phyloP scores from a whole-genome alignment of 768 basidiomycete genomes.

The Mycena rosella region DNA sequence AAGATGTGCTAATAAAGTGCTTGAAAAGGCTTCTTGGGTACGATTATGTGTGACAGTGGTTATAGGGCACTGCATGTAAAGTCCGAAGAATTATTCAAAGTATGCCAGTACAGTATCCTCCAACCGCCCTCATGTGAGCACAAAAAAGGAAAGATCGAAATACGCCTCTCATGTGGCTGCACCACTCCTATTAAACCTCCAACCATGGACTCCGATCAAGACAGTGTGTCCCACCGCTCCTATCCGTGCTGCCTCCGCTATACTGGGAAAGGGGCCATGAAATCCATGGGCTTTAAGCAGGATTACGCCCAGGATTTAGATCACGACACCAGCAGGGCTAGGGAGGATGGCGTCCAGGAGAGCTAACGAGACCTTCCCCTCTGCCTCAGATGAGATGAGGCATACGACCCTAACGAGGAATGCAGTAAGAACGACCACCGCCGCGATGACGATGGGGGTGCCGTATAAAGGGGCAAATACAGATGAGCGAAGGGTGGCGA shows the following conservation, averaged over 20 bases:
- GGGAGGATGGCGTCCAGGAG: not conserved
- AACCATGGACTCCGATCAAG: not conserved
- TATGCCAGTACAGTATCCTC: too few relatives aligned
- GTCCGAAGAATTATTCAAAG: too few relatives aligned
- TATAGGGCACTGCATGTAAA: too few relatives aligned
- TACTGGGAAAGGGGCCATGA: not conserved
- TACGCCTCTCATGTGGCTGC: too few relatives aligned
- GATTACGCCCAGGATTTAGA: not conserved
- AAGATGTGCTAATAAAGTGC: too few relatives aligned
- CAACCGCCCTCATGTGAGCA: too few relatives aligned
- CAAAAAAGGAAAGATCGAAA: too few relatives aligned
- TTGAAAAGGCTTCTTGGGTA: too few relatives aligned
- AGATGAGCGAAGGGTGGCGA: not conserved
- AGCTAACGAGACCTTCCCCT: not conserved
- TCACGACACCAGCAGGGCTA: not conserved
- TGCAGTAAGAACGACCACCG: not conserved
- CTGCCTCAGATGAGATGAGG: not conserved
- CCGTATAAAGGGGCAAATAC: not conserved
- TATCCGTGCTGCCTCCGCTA: constrained; percentile 5
- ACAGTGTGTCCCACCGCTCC: constrained; percentile 8
- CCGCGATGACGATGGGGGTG: constrained; percentile 1
- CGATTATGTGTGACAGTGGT: too few relatives aligned
- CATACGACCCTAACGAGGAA: not conserved
- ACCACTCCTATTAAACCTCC: constrained; percentile 4
- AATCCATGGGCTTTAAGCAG: not conserved